phyloP scores from a whole-genome alignment of 805 yeast genomes.

The Komagataella pastoris region DNA sequence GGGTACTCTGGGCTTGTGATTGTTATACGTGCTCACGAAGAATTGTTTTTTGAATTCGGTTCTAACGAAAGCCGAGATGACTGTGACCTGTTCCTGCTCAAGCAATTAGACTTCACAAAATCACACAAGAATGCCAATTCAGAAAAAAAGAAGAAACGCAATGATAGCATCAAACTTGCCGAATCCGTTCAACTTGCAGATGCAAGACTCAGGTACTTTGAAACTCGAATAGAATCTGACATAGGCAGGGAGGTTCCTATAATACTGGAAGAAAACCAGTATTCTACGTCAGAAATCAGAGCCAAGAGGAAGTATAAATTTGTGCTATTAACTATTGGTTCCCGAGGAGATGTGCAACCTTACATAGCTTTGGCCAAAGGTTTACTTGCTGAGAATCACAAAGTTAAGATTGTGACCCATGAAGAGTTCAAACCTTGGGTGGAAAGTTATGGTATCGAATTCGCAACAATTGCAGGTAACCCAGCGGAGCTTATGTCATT shows the following conservation, averaged over 20 bases:
- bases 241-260: constrained; percentile 58
- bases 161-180: constrained; percentile 17
- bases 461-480: constrained; percentile 75
- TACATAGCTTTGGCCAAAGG: constrained; percentile 85
- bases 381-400: constrained; percentile 67
- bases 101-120: constrained; percentile 31
- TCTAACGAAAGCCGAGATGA: constrained; percentile 55
- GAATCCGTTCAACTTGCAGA: constrained; percentile 24
- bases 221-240: constrained; percentile 46
- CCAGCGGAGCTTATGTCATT: constrained; percentile 86
- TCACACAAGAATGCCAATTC: constrained; percentile 6
- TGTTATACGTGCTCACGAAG: constrained; percentile 63
- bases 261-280: constrained; percentile 53
- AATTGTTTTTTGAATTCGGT: constrained; percentile 67
- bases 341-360: constrained; percentile 96
- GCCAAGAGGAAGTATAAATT: constrained; percentile 46
- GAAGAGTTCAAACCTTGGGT: constrained; percentile 72
- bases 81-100: constrained; percentile 40
- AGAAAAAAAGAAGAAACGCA: constrained; percentile 7
- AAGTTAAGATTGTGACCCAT: constrained; percentile 78
- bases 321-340: constrained; percentile 78
- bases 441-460: constrained; percentile 47
- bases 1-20: constrained; percentile 61
- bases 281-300: constrained; percentile 30
- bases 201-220: constrained; percentile 55